Conservation (phyloP, 2,329 filamentous ascomycete genomes). For the Metarhizium robertsii region DNA sequence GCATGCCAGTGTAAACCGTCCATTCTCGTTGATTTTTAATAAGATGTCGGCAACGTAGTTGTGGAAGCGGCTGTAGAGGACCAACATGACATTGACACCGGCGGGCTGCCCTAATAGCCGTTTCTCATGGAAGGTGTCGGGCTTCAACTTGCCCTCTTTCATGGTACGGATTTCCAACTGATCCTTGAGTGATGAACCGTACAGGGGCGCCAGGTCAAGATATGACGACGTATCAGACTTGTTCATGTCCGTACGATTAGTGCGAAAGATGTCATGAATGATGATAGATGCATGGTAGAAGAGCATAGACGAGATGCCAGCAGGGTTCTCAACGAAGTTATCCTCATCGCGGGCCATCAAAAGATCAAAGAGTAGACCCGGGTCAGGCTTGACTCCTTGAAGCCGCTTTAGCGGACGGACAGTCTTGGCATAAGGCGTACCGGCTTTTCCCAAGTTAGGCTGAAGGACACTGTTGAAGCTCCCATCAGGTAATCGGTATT, state of each 20-base stretch:
- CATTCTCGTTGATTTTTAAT: slow-evolving; percentile 56
- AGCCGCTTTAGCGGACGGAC: slow-evolving; percentile 49
- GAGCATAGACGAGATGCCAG: slow-evolving; percentile 64
- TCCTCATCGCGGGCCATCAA: slow-evolving; percentile 48
- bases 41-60: slow-evolving; percentile 57
- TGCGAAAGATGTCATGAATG: slow-evolving; percentile 27
- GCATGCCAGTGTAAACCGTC: slow-evolving; percentile 43
- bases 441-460: slow-evolving; percentile 55
- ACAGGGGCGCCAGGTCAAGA: slow-evolving; percentile 63
- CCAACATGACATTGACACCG: slow-evolving; percentile 56
- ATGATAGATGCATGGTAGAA: slow-evolving; percentile 65
- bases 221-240: slow-evolving; percentile 64
- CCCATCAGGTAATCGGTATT: slow-evolving; percentile 28
- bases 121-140: slow-evolving; percentile 59
- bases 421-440: slow-evolving; percentile 59
- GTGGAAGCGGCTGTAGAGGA: slow-evolving; percentile 63
- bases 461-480: slow-evolving; percentile 48
- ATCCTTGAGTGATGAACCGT: slow-evolving; percentile 56
- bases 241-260: slow-evolving; percentile 49
- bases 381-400: slow-evolving; percentile 52
- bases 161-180: slow-evolving; percentile 55
- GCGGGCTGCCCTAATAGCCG: slow-evolving; percentile 57
- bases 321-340: slow-evolving; percentile 53
- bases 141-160: slow-evolving; percentile 59
- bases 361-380: slow-evolving; percentile 58